phyloP scores from a whole-genome alignment of 306 rosid genomes.

The Luffa acutangula region DNA sequence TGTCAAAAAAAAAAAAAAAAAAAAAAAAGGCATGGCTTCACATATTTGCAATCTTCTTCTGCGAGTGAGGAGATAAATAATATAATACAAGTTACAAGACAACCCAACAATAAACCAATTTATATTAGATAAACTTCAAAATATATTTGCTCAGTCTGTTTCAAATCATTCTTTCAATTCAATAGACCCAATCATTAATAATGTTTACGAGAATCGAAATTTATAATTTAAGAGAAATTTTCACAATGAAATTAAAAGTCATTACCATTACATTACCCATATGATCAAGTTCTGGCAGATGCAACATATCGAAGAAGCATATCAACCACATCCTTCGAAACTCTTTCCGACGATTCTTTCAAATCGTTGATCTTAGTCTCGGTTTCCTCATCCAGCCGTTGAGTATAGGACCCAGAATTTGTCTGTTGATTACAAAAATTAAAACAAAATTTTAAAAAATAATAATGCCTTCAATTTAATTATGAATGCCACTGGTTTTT shows the following conservation, averaged over 20 bases:
- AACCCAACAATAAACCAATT: neutral
- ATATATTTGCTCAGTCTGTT: neutral
- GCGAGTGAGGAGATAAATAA: neutral
- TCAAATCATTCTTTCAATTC: neutral
- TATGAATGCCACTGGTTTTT: no score
- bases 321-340: conserved; percentile 34
- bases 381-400: neutral
- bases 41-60: neutral
- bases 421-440: neutral
- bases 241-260: no score
- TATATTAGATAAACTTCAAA: no score
- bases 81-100: no score
- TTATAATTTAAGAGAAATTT: no score
- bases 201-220: no score
- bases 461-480: neutral
- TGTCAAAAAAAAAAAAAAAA: no score
- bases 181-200: no score
- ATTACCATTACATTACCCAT: no score
- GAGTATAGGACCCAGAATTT: neutral
- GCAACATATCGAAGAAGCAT: conserved; percentile 53
- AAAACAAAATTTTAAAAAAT: no score
- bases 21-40: neutral
- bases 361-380: neutral
- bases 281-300: conserved; percentile 27
- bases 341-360: neutral